Base-by-base conservation (phyloP, 257 asterid genomes). In the Nicotiana benthamiana region DNA sequence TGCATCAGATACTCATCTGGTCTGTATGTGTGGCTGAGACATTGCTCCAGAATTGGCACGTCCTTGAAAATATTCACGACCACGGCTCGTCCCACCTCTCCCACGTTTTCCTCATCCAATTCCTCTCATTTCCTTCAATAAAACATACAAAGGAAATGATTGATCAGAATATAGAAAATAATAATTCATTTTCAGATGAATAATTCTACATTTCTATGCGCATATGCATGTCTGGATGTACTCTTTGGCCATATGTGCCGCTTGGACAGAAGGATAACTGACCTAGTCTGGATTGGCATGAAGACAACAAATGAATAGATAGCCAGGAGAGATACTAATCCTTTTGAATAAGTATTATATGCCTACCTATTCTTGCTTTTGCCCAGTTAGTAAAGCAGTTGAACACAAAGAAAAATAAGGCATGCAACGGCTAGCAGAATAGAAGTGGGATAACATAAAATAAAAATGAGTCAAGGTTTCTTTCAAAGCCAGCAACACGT, bases 401-500 rank as follows among this genome's bases (percentile, higher is more conserved):
- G 24, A 78, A 78, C 9, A 74, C 43, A 48, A 48, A 48, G 17
- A 26, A 72, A 40, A 17, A 13, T 11, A 54, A 61, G 57, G 36
- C 56, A 60, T 36, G 54, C 22, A 59, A 77, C 24, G 57, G 15
- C 16, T 57, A 32, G 40, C 18, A 22, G 60, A 13, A 36, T 13
- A 34, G 43, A 60, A 8, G 81, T 78, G 36, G 26, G 40, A 34
- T 60, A 3, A 78, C 61, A 59, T 40, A 9, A 6, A 60, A 20
- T 2, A 63, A 60, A 78, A 34, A 78, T 60, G 70, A 76, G 54
- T 30, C 51, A 17, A 75, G 80, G 75, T 77, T 82, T 86, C 30
- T 56, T 60, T 61, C 83, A 86, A 10, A 63, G 54, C 36, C 77
- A 67, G 30, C 82, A 43, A 67, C 63, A 80, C 84, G 22, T 87